A percentile compares a stretch with the other conserved stretches of the same genome.
Evolutionary conservation across 2,329 filamentous ascomycete genomes (phyloP).

Genomic region (Cercospora zeae-maydis): DNA sequence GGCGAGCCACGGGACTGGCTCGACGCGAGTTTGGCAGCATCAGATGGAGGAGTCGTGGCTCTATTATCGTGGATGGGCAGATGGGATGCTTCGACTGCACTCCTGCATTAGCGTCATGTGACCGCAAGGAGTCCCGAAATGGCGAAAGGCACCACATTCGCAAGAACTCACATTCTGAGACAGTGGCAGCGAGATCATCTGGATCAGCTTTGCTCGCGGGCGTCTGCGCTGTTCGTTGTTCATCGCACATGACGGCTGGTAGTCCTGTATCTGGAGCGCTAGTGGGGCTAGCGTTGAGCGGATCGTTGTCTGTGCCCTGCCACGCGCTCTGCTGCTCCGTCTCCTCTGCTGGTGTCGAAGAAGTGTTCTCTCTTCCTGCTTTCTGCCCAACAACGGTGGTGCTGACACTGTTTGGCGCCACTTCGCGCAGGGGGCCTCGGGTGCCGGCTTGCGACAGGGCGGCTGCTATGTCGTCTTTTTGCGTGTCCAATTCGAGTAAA

Average conservation of each 20-base stretch:
- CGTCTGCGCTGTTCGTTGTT: conserved; percentile 20
- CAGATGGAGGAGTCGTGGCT: conserved; percentile 19
- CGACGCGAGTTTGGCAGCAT: conserved; percentile 14
- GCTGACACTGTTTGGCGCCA: conserved; percentile 38
- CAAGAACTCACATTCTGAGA: conserved; percentile 17
- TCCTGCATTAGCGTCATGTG: conserved; percentile 29
- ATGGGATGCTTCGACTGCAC: conserved; percentile 25
- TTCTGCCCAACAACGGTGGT: conserved; percentile 20
- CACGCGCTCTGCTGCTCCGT: conserved; percentile 31
- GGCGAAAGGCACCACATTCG: background rate
- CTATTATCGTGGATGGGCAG: conserved; percentile 21
- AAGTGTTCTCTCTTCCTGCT: conserved; percentile 21
- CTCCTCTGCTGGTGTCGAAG: conserved; percentile 37
- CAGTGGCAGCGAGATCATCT: conserved; percentile 21
- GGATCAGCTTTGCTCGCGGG: conserved; percentile 22
- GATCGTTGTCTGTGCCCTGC: conserved; percentile 31
- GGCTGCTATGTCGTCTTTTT: conserved; percentile 9
- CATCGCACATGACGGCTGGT: conserved; percentile 20
- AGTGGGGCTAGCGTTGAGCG: conserved; percentile 14
- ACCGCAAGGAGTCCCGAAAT: conserved; percentile 16
- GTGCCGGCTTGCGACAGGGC: conserved; percentile 22
- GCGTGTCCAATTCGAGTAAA: conserved; percentile 32
- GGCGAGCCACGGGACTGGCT: conserved; percentile 10
- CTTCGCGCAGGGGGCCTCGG: conserved; percentile 41
- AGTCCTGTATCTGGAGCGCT: conserved; percentile 4